Base-by-base conservation (phyloP, 1,284 basidiomycete species). In the Phylloboletellus chloephorus region DNA sequence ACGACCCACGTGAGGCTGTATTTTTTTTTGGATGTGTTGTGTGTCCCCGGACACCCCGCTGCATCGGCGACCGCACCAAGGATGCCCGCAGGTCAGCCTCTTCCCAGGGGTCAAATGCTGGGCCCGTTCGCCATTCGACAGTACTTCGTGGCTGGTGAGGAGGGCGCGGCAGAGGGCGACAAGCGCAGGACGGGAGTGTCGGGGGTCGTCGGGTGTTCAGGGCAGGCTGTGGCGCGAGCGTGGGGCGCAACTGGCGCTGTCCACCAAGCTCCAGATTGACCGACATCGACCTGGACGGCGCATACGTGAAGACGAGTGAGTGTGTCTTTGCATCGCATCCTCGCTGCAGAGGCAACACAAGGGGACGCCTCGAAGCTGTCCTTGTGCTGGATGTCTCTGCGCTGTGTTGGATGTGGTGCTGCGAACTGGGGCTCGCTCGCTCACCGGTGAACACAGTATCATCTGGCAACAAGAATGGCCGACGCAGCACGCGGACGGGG, bases 401-500 rank as follows among this genome's bases (percentile, higher is more conserved):
- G 5, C 16, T n/a, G 0, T 2, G 4, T 38, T 25, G 44, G 58
- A 63, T 61, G 48, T 40, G 37, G 34, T 33, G 5, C n/a, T n/a
- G n/a, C n/a, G n/a, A n/a, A n/a, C n/a, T n/a, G n/a, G n/a, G n/a
- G n/a, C n/a, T n/a, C n/a, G n/a, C n/a, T n/a, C n/a, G 7, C 31
- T 53, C 41, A 52, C 52, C 52, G 47, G 19, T 35, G 17, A 29
- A 47, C 31, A 22, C 49, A 68, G 64, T 51, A 58, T 46, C 46
- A 26, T 37, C 39, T 39, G 35, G 38, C 47, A 55, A 39, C 56
- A 56, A 68, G 49, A 58, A 85, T 89, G 86, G 85, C 87, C 71
- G 86, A 89, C 65, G 67, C 84, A 68, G 73, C 67, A 61, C 74
- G 87, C 62, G 86, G 87, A 72, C 81, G 86, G 56, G 84, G 85